Conservation (phyloP, 257 asterid species). For the Scutellaria minor region DNA sequence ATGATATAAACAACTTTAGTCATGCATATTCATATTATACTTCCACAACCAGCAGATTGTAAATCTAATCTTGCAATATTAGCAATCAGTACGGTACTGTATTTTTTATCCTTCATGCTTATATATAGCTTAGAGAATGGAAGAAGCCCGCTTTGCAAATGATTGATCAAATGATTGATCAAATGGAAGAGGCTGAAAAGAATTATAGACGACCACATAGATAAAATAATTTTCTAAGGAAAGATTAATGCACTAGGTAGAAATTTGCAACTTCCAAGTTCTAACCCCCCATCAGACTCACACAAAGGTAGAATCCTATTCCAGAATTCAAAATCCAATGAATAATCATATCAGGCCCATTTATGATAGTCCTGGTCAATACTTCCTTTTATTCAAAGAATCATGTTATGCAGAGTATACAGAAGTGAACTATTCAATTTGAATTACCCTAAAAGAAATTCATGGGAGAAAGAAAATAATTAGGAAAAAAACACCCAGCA, state of each 20-base stretch:
- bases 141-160: background rate
- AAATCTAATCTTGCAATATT: constrained; percentile 7
- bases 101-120: background rate
- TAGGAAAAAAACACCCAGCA: no score
- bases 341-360: background rate
- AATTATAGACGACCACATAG: background rate
- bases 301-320: background rate
- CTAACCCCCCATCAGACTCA: background rate
- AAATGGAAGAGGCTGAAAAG: no score
- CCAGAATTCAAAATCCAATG: background rate
- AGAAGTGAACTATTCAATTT: background rate
- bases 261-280: background rate
- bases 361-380: background rate
- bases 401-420: constrained; percentile 3
- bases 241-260: background rate
- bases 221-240: background rate
- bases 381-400: background rate
- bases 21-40: background rate
- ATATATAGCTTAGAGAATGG: background rate
- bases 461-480: background rate
- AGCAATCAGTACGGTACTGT: background rate
- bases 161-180: no score
- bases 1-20: background rate
- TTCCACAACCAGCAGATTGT: background rate
- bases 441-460: background rate